A percentile compares a stretch with the other conserved stretches of the same genome.
phyloP scores from a whole-genome alignment of 1,284 basidiomycete species.

The Ustanciosporium gigantosporum region DNA sequence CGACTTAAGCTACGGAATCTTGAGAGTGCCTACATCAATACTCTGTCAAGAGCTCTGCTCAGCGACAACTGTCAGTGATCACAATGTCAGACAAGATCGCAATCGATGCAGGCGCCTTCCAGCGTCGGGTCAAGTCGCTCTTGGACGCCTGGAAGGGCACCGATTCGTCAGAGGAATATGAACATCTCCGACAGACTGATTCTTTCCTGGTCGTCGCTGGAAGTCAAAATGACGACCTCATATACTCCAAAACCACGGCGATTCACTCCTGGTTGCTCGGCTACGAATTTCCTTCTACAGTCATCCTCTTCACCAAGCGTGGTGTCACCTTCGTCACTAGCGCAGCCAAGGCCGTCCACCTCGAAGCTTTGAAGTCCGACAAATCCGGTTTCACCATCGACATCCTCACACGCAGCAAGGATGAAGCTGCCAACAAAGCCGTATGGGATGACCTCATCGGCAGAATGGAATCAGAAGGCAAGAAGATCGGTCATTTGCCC shows the following conservation, averaged over 20 bases:
- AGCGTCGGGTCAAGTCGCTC: constrained; percentile 31
- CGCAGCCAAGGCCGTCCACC: constrained; percentile 70
- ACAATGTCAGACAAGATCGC: constrained; percentile 50
- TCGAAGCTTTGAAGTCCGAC: constrained; percentile 42
- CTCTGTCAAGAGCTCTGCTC: no score
- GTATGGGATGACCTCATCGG: constrained; percentile 56
- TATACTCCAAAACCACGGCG: constrained; percentile 45
- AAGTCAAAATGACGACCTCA: constrained; percentile 40
- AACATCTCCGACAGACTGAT: constrained; percentile 22
- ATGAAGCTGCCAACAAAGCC: constrained; percentile 60
- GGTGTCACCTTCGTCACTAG: constrained; percentile 81
- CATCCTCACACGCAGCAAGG: constrained; percentile 60
- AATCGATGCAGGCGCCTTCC: constrained; percentile 45
- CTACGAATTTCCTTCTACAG: constrained; percentile 93
- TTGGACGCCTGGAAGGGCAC: constrained; percentile 33
- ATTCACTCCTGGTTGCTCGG: constrained; percentile 81
- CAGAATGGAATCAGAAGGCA: constrained; percentile 20
- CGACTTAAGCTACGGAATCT: no score
- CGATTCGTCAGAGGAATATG: constrained; percentile 19
- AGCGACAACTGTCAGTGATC: no score
- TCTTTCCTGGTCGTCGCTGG: constrained; percentile 45
- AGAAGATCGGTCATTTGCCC: constrained; percentile 64
- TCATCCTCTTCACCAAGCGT: constrained; percentile 76
- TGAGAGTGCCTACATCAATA: no score
- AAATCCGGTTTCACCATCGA: constrained; percentile 52